A percentile compares a stretch with the other conserved stretches of the same genome.
These are phyloP conservation scores for Podaxis mareebaensis DNA, from an alignment of 768 basidiomycete genomes.

Conservation along the genomic window DNA sequence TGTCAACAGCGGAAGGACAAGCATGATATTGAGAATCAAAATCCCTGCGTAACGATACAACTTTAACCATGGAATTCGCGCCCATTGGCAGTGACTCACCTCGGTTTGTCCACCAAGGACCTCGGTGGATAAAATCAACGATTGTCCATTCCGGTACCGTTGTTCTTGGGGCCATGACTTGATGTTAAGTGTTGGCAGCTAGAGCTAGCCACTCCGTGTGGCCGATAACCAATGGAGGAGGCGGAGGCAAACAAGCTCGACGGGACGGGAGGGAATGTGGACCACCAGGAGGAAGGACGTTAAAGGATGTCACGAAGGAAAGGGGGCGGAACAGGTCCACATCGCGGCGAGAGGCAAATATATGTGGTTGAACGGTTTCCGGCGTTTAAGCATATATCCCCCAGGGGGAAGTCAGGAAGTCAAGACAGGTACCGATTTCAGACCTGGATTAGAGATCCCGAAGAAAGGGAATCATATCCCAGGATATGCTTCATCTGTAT, in stretches of 20 bases:
- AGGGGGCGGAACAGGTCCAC: neutral
- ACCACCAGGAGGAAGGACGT: neutral
- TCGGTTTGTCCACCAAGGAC: slow-evolving; percentile 62
- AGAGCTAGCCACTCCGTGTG: neutral
- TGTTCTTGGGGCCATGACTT: slow-evolving; percentile 22
- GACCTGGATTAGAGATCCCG: neutral
- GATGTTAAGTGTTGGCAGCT: slow-evolving; percentile 9
- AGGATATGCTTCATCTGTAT: neutral
- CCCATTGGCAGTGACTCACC: slow-evolving; percentile 34
- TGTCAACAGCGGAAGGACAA: slow-evolving; percentile 65
- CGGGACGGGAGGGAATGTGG: neutral
- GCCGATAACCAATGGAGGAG: neutral
- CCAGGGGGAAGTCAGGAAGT: neutral
- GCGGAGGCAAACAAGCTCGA: neutral
- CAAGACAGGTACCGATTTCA: neutral
- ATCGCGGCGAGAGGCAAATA: neutral
- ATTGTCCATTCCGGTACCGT: slow-evolving; percentile 51
- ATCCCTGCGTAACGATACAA: slow-evolving; percentile 41
- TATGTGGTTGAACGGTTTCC: slow-evolving; percentile 11
- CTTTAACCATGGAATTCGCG: neutral
- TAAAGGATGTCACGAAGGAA: neutral
- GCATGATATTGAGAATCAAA: slow-evolving; percentile 55
- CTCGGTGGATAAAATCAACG: slow-evolving; percentile 58
- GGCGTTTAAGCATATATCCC: slow-evolving; percentile 11
- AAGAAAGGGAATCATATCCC: neutral